A percentile compares a stretch with the other conserved stretches of the same genome.
Conservation (phyloP, 305 asterid species). For the Fraxinus floribunda region DNA sequence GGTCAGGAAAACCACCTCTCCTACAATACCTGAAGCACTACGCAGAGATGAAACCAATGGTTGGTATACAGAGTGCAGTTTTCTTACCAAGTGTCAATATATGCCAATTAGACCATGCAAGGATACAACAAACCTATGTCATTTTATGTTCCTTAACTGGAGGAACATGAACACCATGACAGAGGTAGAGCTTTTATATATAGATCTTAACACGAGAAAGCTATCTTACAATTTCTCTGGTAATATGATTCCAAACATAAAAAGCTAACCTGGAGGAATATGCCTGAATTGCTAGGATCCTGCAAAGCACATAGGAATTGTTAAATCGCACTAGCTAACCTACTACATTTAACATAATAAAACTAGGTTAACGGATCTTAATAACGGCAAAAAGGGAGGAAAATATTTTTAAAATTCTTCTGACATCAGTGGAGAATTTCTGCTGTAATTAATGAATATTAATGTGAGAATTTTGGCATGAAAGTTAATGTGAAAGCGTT, state of each 20-base stretch:
- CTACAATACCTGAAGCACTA: too few relatives aligned
- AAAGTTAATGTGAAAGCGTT: background rate
- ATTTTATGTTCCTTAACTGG: background rate
- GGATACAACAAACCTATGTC: background rate
- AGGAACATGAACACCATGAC: background rate
- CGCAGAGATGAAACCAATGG: background rate
- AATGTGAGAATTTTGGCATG: background rate
- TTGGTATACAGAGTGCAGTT: background rate
- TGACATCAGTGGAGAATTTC: background rate
- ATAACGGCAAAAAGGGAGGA: background rate
- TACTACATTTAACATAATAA: background rate
- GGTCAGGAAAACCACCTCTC: background rate
- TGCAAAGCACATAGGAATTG: background rate
- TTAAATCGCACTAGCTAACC: background rate
- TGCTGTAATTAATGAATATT: background rate
- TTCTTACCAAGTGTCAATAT: background rate
- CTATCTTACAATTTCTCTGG: background rate
- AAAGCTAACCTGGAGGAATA: background rate
- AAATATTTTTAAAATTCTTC: background rate
- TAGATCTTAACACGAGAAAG: background rate
- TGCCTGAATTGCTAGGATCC: background rate
- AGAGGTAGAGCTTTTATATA: background rate
- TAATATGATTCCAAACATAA: background rate
- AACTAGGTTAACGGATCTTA: background rate
- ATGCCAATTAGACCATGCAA: background rate